These are phyloP conservation scores for Populus pruinosa DNA, from an alignment of 345 rosid species.

Conservation along the genomic window DNA sequence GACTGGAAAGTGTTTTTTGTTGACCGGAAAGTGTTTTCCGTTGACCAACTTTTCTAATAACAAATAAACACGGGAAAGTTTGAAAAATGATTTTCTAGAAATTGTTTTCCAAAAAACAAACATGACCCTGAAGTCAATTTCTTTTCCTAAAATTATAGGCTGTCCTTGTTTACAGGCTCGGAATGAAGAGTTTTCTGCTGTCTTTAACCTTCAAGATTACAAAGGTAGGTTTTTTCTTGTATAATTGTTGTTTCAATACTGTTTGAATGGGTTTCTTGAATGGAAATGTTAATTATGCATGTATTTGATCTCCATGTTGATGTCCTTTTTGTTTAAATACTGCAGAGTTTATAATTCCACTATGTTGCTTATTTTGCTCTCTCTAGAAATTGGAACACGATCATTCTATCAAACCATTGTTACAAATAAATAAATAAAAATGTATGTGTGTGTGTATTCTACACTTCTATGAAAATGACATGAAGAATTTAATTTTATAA, in stretches of 20 bases:
- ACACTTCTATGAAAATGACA: neutral
- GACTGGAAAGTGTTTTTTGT: too few relatives aligned
- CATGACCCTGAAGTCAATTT: neutral
- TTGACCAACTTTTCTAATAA: too few relatives aligned
- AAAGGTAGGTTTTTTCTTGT: slow-evolving; percentile 50
- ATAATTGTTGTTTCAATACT: neutral
- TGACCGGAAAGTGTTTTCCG: too few relatives aligned
- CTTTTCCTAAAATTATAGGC: slow-evolving; percentile 5
- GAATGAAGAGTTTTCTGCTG: slow-evolving; percentile 69
- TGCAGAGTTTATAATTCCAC: neutral
- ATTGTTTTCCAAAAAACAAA: too few relatives aligned
- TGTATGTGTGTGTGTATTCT: neutral
- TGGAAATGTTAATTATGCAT: neutral
- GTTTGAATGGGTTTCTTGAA: neutral
- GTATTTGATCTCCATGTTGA: neutral
- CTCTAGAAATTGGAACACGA: neutral
- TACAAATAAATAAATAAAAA: neutral
- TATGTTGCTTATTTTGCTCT: neutral
- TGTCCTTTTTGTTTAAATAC: neutral
- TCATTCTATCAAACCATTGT: neutral
- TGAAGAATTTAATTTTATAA: neutral
- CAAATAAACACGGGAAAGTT: too few relatives aligned
- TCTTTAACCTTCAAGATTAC: slow-evolving; percentile 93
- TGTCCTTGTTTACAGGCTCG: slow-evolving; percentile 59
- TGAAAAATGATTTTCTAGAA: too few relatives aligned